Percentiles rank a stretch among this genome's conserved stretches.
phyloP scores from a whole-genome alignment of 2,329 filamentous ascomycete species.

The Trichoderma sp. region DNA sequence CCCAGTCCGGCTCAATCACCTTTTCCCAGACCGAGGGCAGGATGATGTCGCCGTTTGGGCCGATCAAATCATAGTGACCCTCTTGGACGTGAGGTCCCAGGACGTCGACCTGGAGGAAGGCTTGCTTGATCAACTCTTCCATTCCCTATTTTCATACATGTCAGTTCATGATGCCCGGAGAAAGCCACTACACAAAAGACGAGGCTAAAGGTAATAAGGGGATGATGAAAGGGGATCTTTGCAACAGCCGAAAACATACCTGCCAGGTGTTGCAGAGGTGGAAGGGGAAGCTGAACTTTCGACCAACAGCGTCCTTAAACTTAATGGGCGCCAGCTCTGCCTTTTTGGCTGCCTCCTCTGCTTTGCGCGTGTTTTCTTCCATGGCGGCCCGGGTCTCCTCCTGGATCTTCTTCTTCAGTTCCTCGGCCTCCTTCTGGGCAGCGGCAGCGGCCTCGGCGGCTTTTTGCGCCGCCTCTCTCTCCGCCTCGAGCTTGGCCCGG shows the following conservation, averaged over 20 bases:
- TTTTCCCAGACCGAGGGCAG: conserved; percentile 78
- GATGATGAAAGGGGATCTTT: background rate
- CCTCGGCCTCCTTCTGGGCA: conserved; percentile 61
- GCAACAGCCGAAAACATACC: conserved; percentile 54
- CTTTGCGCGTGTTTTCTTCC: conserved; percentile 52
- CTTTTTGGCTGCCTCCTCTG: conserved; percentile 52
- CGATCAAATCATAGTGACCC: conserved; percentile 79
- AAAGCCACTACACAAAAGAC: background rate
- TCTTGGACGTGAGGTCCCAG: conserved; percentile 75
- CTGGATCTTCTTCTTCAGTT: conserved; percentile 60
- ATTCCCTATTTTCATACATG: conserved; percentile 61
- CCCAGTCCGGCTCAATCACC: conserved; percentile 71
- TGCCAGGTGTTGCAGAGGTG: conserved; percentile 81
- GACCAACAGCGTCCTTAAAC: conserved; percentile 88
- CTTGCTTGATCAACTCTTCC: conserved; percentile 84
- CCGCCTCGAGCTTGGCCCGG: conserved; percentile 45
- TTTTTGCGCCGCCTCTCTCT: conserved; percentile 46
- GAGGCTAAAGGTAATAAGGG: too few species aligned
- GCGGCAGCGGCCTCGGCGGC: conserved; percentile 47
- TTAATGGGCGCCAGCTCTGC: conserved; percentile 74
- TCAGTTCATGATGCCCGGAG: conserved; percentile 17
- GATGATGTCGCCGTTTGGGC: conserved; percentile 80
- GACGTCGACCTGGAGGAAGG: conserved; percentile 76
- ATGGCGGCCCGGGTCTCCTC: conserved; percentile 57
- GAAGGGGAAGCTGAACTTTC: conserved; percentile 92